Conservation (phyloP, 2,329 filamentous ascomycete species). For the Colletotrichum euphorbiae region DNA sequence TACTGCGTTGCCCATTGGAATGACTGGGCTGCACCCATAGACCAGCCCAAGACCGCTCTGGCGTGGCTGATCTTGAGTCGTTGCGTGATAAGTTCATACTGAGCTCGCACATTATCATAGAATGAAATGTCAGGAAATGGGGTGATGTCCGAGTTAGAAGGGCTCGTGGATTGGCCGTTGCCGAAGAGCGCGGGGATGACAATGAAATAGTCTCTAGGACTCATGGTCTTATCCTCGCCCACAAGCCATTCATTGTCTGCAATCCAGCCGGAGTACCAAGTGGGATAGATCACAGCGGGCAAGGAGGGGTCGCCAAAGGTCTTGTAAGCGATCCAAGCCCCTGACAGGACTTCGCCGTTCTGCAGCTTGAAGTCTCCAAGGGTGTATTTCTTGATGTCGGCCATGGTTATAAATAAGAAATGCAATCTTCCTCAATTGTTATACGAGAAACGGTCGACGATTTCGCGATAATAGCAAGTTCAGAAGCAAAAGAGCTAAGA, state of each 20-base stretch:
- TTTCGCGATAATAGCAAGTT: too few species aligned
- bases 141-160: constrained; percentile 57
- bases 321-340: constrained; percentile 81
- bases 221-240: constrained; percentile 72
- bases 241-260: constrained; percentile 81
- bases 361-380: constrained; percentile 76
- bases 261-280: constrained; percentile 75
- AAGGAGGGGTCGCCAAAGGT: constrained; percentile 73
- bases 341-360: constrained; percentile 69
- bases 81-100: constrained; percentile 56
- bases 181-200: constrained; percentile 64
- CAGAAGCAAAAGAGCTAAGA: not conserved
- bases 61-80: constrained; percentile 56
- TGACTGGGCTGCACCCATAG: constrained; percentile 66
- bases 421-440: too few species aligned
- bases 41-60: constrained; percentile 64
- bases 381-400: constrained; percentile 58
- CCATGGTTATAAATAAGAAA: constrained; percentile 4
- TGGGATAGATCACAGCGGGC: constrained; percentile 80
- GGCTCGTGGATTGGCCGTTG: constrained; percentile 65
- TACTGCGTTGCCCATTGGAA: constrained; percentile 64
- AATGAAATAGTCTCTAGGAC: constrained; percentile 64
- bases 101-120: constrained; percentile 63
- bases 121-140: constrained; percentile 59
- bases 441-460: too few species aligned